These are phyloP conservation scores for Claviceps purpurea DNA, from an alignment of 2,329 filamentous ascomycete species.

Conservation along the genomic window DNA sequence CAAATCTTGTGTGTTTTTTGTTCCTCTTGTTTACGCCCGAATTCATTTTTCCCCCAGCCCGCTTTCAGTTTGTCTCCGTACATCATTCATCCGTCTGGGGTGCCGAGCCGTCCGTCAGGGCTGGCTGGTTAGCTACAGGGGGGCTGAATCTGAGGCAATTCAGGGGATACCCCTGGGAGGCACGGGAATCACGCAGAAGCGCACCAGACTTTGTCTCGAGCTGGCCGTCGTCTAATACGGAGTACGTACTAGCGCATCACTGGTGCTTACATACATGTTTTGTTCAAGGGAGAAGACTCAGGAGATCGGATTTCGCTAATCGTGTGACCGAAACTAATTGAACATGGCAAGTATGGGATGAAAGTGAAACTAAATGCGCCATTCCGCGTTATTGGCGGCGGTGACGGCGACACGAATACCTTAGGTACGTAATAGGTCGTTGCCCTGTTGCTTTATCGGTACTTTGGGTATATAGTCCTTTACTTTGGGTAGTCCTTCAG, in stretches of 20 bases:
- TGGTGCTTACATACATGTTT: background rate
- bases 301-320: slow-evolving; percentile 10
- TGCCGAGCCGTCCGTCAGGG: too few relatives aligned
- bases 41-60: too few relatives aligned
- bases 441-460: background rate
- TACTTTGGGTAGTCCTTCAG: slow-evolving; percentile 67
- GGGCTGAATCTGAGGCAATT: too few relatives aligned
- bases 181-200: too few relatives aligned
- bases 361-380: background rate
- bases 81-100: too few relatives aligned
- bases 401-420: background rate
- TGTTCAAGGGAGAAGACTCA: slow-evolving; percentile 3
- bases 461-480: background rate
- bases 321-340: slow-evolving; percentile 1
- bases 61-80: too few relatives aligned
- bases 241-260: background rate
- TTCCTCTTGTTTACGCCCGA: too few relatives aligned
- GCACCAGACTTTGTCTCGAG: background rate
- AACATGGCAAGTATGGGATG: background rate
- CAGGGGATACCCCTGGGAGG: too few relatives aligned
- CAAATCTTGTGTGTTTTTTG: too few relatives aligned
- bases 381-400: background rate
- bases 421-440: background rate
- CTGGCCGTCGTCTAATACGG: background rate
- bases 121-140: too few relatives aligned